Evolutionary conservation across 2,329 filamentous ascomycete species (phyloP), one percentile per base, ranked within the genome.

Genomic region (Hortaea sp.): DNA sequence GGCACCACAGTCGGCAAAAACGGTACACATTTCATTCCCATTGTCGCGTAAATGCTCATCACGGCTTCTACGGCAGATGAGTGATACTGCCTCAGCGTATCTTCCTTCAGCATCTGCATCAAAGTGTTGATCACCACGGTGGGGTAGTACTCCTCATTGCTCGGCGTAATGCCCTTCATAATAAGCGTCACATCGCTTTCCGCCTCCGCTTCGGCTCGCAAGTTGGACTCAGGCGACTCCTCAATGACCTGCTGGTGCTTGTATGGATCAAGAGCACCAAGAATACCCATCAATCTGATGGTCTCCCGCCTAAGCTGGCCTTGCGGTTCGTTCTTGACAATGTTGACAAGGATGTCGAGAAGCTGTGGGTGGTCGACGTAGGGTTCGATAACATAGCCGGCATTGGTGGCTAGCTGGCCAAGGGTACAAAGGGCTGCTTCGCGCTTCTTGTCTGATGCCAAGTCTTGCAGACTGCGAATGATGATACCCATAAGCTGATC

Each of bases 111-210:
- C 54, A 98, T 89, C 47, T 88, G 84, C 59, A 98, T 81, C 7
- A 98, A 76, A 1, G 92, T 94, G 59, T 95, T 95, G 63, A 98
- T 95, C 41, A 95, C 92, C 12, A 98, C 88, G 0, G 92, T 98
- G 0, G 92, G 92, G 61, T 95, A 98, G 66, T 98, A 98, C 59
- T 98, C 92, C 61, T 98, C 95, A 60, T 87, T 95, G 0, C 90
- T 97, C 0, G 92, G 94, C 0, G 89, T 97, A 37, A 95, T 74
- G 10, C 94, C 92, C 38, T 87, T 88, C 90, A 98, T 98, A 75
- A 98, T 97, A 29, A 98, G 75, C 3, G 89, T 92, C 40, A 98
- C 94, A 65, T 98, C 92, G 0, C 90, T 94, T 57, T 94, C 74
- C 6, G 73, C 71, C 54, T 82, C 76, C n/a, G 77, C 73, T 60